phyloP scores from a whole-genome alignment of 495 filamentous ascomycete genomes.

The Podospora pseudocomata region DNA sequence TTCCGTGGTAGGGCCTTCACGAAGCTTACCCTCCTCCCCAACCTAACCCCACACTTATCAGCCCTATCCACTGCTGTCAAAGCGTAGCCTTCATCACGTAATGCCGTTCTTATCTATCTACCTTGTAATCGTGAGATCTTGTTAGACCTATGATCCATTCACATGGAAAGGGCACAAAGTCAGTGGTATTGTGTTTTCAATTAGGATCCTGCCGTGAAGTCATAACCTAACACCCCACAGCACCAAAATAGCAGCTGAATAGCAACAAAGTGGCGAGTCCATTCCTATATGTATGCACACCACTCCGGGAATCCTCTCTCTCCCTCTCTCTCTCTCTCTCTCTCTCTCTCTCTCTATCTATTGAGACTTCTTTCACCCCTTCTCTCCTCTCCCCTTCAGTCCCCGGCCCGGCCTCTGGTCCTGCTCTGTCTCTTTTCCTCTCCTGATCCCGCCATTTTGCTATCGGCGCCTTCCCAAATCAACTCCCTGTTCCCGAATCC shows the following conservation, averaged over 20 bases:
- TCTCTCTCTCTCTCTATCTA: neutral
- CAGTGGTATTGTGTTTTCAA: slow-evolving; percentile 27
- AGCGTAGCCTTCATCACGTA: neutral
- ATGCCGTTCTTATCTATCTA: neutral
- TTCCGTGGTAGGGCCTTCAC: too few relatives aligned
- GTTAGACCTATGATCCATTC: neutral
- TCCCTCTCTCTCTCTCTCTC: neutral
- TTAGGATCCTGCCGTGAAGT: slow-evolving; percentile 44
- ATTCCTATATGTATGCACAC: neutral
- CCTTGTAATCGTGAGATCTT: too few relatives aligned
- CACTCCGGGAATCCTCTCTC: neutral
- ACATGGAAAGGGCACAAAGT: neutral
- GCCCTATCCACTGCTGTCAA: neutral
- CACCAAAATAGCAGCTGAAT: slow-evolving; percentile 15
- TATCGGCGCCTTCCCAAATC: slow-evolving; percentile 5
- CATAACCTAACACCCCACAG: slow-evolving; percentile 40
- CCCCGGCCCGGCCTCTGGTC: neutral
- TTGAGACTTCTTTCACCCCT: neutral
- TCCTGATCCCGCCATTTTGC: neutral
- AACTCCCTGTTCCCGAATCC: slow-evolving; percentile 14
- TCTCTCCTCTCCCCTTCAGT: neutral
- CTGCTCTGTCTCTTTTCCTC: slow-evolving; percentile 4
- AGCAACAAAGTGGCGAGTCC: slow-evolving; percentile 18
- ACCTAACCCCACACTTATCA: neutral
- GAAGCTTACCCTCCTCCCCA: too few relatives aligned